Percentiles rank a stretch among this genome's conserved stretches.
Conservation (phyloP, 78 protist species). For the Cyanophora paradoxa region DNA sequence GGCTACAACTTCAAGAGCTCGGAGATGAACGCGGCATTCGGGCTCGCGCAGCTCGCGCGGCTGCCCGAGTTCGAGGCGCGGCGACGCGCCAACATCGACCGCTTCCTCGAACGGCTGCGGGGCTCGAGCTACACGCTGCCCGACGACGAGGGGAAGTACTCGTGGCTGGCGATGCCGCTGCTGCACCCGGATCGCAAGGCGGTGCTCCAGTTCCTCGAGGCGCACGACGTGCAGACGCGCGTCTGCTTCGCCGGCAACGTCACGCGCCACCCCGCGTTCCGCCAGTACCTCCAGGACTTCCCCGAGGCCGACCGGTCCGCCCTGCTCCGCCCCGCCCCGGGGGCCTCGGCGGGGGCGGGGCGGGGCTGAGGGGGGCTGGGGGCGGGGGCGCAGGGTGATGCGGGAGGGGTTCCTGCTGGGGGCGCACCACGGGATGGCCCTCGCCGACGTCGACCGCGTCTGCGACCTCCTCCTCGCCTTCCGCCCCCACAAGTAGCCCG, state of each 20-base stretch:
- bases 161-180: slow-evolving; percentile 20
- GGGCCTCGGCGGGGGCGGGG: no score
- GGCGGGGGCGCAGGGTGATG: slow-evolving; percentile 6
- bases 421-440: slow-evolving; percentile 18
- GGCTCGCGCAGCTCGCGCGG: neutral
- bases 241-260: slow-evolving; percentile 27
- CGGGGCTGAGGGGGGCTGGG: no score
- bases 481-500: no score
- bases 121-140: neutral
- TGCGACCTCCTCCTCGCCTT: no score
- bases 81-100: neutral
- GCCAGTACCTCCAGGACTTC: neutral
- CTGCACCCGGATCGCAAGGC: neutral
- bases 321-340: neutral
- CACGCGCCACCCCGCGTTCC: slow-evolving; percentile 17
- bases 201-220: slow-evolving; percentile 9
- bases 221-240: slow-evolving; percentile 22
- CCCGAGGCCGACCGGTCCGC: neutral
- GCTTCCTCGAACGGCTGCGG: neutral
- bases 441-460: slow-evolving; percentile 10
- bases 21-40: slow-evolving; percentile 24
- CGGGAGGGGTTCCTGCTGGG: slow-evolving; percentile 14
- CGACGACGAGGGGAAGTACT: neutral
- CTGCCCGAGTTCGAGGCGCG: neutral
- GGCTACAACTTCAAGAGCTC: slow-evolving; percentile 26